Evolutionary conservation across 1,139 yeast species (phyloP), one percentile per base, ranked within the genome.

Genomic region (Debaryomyces psychrophilus): DNA sequence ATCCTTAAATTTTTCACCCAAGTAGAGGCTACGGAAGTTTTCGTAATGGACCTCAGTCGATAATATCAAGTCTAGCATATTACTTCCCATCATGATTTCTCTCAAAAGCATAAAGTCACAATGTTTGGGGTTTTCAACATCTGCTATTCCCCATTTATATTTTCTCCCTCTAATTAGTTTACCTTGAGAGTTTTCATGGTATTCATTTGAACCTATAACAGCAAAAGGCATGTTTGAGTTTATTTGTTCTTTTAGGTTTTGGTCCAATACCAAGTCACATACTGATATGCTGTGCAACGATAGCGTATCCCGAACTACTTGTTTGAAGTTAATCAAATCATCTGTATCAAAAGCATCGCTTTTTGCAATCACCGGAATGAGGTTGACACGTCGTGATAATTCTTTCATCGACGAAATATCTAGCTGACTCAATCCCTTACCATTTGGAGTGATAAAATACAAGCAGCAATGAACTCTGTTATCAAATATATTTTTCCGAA

Each of bases 351-450:
- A 75, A 1, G 84, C 78, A 64, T 90, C 97, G 20, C 90, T 81
- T 61, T 88, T 88, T 27, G 89, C 76, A 52, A 90, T 78, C 0
- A 90, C 78, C 0, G 96, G 96, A 44, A 90, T 81, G 53, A 90
- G 68, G 59, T 87, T 89, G 14, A 85, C 90, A 45, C 89, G 69
- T 14, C 71, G 64, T 11, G 85, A 72, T 37, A 90, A 69, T 54
- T 81, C 83, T 58, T 77, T 79, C 90, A 90, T 85, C 1, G 89
- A 76, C 43, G 71, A 73, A 47, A 87, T 72, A 64, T 90, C 96
- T 42, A 85, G 64, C 1, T 82, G 78, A 5, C 76, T 64, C 45
- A 87, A 61, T 1, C 82, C 79, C 34, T 73, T 71, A 8, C 77
- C 76, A 8, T 77, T 69, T 0, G 95, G 88, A 9, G 73, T 68